Base-by-base conservation (phyloP, 2,329 filamentous ascomycete species). In the Zasmidium cellare region DNA sequence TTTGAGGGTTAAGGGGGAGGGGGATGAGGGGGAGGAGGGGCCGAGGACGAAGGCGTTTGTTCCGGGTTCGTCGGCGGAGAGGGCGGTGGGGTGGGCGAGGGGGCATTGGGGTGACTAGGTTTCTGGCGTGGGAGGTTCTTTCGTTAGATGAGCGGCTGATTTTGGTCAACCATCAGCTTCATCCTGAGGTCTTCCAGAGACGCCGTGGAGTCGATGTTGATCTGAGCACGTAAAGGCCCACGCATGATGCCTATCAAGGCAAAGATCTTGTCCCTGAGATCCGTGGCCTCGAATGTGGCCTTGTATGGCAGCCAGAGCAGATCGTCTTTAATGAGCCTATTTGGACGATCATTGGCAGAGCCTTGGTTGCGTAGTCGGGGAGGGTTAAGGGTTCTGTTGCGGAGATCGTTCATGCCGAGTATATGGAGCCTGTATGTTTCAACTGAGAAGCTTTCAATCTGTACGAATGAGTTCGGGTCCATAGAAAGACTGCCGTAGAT, bases 21-120 rank as follows among this genome's bases (percentile, higher is more conserved):
- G 50, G 2, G 41, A 45, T 23, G 19, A 57, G 46, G 50, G 46
- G 48, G 55, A 61, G 18, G 63, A 63, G 49, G 28, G 58, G 45
- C 57, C 61, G 41, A 52, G 50, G 19, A 56, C 58, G 31, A 58
- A 50, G 23, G 35, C 19, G 19, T 57, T 56, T 50, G 49, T 60
- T 23, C 58, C 57, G 35, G 61, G 61, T 25, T 50, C 45, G 7
- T 50, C 38, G 16, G 54, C 51, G 35, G 58, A 61, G 48, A 57
- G 25, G 47, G 53, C 47, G 11, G 31, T 54, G 46, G 50, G 48
- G 3, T 56, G 49, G 55, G 6, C 5, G 46, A 50, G 25, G 25
- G 25, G 25, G 6, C 11, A 28, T 11, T 28, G 25, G 25, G 25
- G 25, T 11, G 25, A 28, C 11, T 28, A n/a, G n/a, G n/a, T n/a